Evolutionary conservation across 176 grass and related monocot genomes (phyloP).

Genomic region (Cocos nucifera): DNA sequence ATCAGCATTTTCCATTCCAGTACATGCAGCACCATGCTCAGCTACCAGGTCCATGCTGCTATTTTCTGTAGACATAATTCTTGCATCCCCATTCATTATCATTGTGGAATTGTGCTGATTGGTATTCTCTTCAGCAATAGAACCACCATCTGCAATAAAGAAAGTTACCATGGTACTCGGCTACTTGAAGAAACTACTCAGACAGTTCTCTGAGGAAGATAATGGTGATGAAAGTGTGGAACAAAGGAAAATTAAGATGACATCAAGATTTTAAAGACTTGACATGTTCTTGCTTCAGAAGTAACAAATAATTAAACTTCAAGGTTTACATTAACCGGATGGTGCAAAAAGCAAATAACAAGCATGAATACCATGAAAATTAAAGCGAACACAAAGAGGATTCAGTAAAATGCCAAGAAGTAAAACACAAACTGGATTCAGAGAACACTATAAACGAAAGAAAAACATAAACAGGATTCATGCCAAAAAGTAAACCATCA

Average conservation of each 20-base stretch:
- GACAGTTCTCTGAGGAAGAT: too few relatives aligned
- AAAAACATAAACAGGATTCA: background rate
- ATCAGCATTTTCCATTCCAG: slow-evolving; percentile 6
- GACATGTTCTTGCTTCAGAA: too few relatives aligned
- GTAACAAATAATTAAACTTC: too few relatives aligned
- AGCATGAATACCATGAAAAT: too few relatives aligned
- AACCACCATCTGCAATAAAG: slow-evolving; percentile 52
- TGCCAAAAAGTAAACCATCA: background rate
- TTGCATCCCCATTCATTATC: slow-evolving; percentile 12
- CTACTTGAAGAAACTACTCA: too few relatives aligned
- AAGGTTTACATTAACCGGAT: too few relatives aligned
- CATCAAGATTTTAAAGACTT: too few relatives aligned
- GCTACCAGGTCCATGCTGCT: background rate
- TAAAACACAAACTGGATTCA: background rate
- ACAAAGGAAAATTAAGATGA: too few relatives aligned
- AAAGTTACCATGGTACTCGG: background rate
- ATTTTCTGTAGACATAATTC: background rate
- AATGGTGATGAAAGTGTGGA: too few relatives aligned
- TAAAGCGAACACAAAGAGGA: background rate
- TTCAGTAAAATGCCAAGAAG: too few relatives aligned
- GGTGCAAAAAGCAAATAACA: too few relatives aligned
- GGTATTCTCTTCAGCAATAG: slow-evolving; percentile 44
- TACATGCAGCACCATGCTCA: slow-evolving; percentile 2
- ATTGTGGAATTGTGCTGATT: slow-evolving; percentile 16
- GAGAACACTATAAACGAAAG: too few relatives aligned